phyloP scores from a whole-genome alignment of 805 yeast species.

The Ogataea minuta region DNA sequence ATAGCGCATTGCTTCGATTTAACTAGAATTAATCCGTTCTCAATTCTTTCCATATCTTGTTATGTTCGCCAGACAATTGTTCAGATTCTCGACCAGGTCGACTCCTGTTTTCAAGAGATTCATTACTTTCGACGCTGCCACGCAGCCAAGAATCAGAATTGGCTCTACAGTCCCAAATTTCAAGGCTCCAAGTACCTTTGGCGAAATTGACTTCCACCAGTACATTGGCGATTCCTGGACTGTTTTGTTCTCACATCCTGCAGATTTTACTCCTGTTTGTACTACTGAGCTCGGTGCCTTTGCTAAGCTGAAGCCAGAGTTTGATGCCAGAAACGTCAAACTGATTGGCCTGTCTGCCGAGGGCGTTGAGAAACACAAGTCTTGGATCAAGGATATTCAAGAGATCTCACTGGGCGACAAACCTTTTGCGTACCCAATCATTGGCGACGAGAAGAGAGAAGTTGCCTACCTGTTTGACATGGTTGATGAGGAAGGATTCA shows the following conservation, averaged over 20 bases:
- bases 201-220: conserved; percentile 83
- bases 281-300: conserved; percentile 96
- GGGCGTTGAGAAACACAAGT: conserved; percentile 71
- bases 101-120: conserved; percentile 29
- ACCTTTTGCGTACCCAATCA: conserved; percentile 81
- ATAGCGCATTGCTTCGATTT: background rate
- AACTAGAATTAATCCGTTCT: too few relatives aligned
- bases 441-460: conserved; percentile 83
- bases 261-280: conserved; percentile 95
- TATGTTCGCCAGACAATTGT: conserved; percentile 27
- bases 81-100: conserved; percentile 15
- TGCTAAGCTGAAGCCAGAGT: conserved; percentile 85
- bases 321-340: conserved; percentile 79
- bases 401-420: conserved; percentile 69
- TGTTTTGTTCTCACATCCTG: conserved; percentile 90
- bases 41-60: background rate
- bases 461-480: conserved; percentile 82
- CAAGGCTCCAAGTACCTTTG: conserved; percentile 76
- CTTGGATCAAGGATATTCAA: conserved; percentile 90
- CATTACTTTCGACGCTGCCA: conserved; percentile 47
- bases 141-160: conserved; percentile 67
- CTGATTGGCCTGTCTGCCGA: conserved; percentile 90
- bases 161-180: conserved; percentile 89
- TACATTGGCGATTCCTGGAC: conserved; percentile 86
- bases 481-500: conserved; percentile 84